Evolutionary conservation across 495 filamentous ascomycete genomes (phyloP).

Genomic region (Lepidopterella palustris): DNA sequence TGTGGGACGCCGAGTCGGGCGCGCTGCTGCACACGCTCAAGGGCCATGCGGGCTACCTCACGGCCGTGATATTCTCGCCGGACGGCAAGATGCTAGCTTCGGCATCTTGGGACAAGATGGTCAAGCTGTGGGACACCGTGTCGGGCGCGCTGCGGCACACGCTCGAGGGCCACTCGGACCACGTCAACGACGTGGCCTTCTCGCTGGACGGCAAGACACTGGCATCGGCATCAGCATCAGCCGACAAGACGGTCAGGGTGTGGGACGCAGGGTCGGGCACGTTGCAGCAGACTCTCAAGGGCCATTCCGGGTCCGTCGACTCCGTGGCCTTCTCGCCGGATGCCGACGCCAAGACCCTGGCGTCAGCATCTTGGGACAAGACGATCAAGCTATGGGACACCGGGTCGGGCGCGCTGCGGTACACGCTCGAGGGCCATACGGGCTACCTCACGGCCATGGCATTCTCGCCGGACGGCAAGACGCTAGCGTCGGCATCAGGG

Average conservation of each 20-base stretch:
- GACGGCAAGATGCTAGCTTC: conserved; percentile 5
- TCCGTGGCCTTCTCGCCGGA: conserved; percentile 7
- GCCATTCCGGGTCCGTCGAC: neutral
- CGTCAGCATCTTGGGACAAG: neutral
- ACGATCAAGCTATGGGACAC: conserved; percentile 6
- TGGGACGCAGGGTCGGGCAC: neutral
- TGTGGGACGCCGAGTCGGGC: neutral
- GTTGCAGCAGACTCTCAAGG: neutral
- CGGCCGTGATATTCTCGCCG: conserved; percentile 1
- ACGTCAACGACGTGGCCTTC: neutral
- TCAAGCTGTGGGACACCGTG: conserved; percentile 2
- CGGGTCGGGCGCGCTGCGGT: neutral
- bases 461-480: conserved; percentile 7
- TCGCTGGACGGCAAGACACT: conserved; percentile 5
- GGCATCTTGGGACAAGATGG: conserved; percentile 1
- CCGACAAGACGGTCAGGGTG: conserved; percentile 2
- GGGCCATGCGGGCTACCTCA: neutral
- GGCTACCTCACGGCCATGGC: conserved; percentile 27
- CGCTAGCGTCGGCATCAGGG: conserved; percentile 24
- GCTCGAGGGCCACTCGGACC: neutral
- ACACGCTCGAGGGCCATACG: conserved; percentile 16
- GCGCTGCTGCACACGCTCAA: neutral
- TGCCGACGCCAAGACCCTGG: neutral
- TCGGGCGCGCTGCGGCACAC: neutral
- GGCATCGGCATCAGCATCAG: neutral